Evolutionary conservation across 1,284 basidiomycete species (phyloP).

Genomic region (Ceratobasidium sp.): DNA sequence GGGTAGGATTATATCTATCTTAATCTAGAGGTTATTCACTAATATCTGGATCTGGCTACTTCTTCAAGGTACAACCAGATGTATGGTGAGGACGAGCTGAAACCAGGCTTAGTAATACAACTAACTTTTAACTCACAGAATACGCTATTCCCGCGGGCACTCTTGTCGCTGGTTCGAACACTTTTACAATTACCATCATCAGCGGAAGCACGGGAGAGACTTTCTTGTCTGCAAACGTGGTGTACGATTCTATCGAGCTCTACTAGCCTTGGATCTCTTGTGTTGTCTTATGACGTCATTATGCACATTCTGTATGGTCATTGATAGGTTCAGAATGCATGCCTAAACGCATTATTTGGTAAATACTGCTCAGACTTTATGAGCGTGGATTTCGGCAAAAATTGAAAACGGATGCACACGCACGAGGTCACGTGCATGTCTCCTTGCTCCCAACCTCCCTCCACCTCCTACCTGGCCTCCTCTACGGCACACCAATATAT

Average conservation of each 20-base stretch:
- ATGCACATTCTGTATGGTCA: too few relatives aligned
- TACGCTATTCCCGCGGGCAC: constrained; percentile 19
- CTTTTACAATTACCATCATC: constrained; percentile 35
- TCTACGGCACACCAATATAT: too few relatives aligned
- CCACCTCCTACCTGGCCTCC: too few relatives aligned
- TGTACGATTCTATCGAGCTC: constrained; percentile 26
- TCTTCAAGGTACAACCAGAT: constrained; percentile 19
- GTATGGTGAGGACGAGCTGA: constrained; percentile 1
- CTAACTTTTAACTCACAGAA: constrained; percentile 2
- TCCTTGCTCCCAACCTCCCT: too few relatives aligned
- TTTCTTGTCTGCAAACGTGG: constrained; percentile 40
- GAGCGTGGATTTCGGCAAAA: too few relatives aligned
- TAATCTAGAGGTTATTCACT: background rate
- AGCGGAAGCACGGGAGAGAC: constrained; percentile 32
- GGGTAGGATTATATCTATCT: background rate
- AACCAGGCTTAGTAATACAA: background rate
- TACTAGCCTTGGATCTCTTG: constrained; percentile 16
- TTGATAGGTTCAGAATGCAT: too few relatives aligned
- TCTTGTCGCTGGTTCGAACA: constrained; percentile 41
- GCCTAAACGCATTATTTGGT: too few relatives aligned
- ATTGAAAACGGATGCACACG: too few relatives aligned
- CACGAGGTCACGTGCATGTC: too few relatives aligned
- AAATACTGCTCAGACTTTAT: too few relatives aligned
- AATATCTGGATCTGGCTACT: background rate
- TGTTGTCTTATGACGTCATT: too few relatives aligned